Conservation (phyloP, 1,284 basidiomycete species). For the Sphagnurus paluster region DNA sequence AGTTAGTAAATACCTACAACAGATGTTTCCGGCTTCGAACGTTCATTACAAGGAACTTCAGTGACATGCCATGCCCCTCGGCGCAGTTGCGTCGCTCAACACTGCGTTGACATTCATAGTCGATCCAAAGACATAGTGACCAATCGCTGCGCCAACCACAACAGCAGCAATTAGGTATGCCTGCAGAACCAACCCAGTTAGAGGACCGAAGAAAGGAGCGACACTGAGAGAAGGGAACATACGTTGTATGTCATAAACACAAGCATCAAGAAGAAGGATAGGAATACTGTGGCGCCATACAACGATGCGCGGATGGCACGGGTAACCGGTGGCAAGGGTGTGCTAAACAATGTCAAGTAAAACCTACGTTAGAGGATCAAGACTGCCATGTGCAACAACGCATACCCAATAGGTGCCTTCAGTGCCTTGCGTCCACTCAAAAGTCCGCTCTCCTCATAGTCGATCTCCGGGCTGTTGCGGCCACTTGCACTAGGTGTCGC, state of each 20-base stretch:
- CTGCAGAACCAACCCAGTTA: conserved; percentile 39
- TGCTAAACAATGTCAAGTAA: conserved; percentile 31
- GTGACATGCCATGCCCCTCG: conserved; percentile 63
- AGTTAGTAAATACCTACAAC: too few relatives aligned
- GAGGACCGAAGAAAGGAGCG: conserved; percentile 5
- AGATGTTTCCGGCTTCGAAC: not conserved
- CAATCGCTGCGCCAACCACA: conserved; percentile 68
- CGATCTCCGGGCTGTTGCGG: conserved; percentile 37
- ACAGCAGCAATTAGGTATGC: conserved; percentile 78
- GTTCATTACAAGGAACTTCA: conserved; percentile 21
- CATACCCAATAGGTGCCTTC: conserved; percentile 40
- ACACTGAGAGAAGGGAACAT: conserved; percentile 23
- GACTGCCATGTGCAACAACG: not conserved
- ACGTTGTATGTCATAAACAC: conserved; percentile 90
- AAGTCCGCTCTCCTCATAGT: conserved; percentile 53
- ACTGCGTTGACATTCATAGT: conserved; percentile 59
- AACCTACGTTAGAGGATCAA: not conserved
- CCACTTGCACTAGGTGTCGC: conserved; percentile 37
- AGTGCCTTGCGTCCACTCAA: conserved; percentile 48
- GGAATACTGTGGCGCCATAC: conserved; percentile 66
- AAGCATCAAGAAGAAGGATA: conserved; percentile 87
- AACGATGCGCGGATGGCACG: conserved; percentile 60
- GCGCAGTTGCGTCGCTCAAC: conserved; percentile 41
- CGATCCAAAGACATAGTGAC: conserved; percentile 70
- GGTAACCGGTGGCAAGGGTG: conserved; percentile 46